phyloP scores from a whole-genome alignment of 164 flowering plant genomes.

The Vitis cinerea region DNA sequence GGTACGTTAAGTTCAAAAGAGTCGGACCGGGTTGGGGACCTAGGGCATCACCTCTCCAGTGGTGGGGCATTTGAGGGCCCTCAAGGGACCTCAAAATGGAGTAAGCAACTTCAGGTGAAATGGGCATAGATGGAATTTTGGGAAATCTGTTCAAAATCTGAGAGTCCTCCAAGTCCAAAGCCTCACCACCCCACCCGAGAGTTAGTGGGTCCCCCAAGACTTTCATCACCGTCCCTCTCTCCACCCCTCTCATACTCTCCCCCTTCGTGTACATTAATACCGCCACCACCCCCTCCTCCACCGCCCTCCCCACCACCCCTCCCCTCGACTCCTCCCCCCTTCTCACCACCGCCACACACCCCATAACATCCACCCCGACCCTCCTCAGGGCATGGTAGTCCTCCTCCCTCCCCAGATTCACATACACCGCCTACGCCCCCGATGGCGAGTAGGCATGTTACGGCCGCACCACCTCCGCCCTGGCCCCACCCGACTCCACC shows the following conservation, averaged over 20 bases:
- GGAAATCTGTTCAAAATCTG: slow-evolving; percentile 59
- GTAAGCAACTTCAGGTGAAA: slow-evolving; percentile 60
- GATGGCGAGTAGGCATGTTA: slow-evolving; percentile 94
- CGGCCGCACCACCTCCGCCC: slow-evolving; percentile 42
- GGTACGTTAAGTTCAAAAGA: slow-evolving; percentile 62
- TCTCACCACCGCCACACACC: slow-evolving; percentile 64
- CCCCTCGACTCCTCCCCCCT: slow-evolving; percentile 55
- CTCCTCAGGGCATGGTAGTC: slow-evolving; percentile 56
- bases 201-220: slow-evolving; percentile 89
- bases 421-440: slow-evolving; percentile 66
- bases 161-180: slow-evolving; percentile 41
- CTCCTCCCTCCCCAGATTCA: slow-evolving; percentile 62
- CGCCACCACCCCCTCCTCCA: slow-evolving; percentile 57
- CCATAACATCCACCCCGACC: slow-evolving; percentile 63
- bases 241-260: slow-evolving; percentile 16
- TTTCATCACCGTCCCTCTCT: slow-evolving; percentile 82
- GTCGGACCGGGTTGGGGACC: slow-evolving; percentile 23
- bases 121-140: slow-evolving; percentile 75
- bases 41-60: slow-evolving; percentile 48
- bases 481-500: slow-evolving; percentile 23
- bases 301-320: slow-evolving; percentile 58
- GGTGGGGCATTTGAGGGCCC: slow-evolving; percentile 47
- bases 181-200: slow-evolving; percentile 87
- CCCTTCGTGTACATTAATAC: slow-evolving; percentile 70
- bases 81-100: slow-evolving; percentile 52